These are phyloP conservation scores for Amanita jacksonii DNA, from an alignment of 768 basidiomycete genomes.

Conservation along the genomic window DNA sequence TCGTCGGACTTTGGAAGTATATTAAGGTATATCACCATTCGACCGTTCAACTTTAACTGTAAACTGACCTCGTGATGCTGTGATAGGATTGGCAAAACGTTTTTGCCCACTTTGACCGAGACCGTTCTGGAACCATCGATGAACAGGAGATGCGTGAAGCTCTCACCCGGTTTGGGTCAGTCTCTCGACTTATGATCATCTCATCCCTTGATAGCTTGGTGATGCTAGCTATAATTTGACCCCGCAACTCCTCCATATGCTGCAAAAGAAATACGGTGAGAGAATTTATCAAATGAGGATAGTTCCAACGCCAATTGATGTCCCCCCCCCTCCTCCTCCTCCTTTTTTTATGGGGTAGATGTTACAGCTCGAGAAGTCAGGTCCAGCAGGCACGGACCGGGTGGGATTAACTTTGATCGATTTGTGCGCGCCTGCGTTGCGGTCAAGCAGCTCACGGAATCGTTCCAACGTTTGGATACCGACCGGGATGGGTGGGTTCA, in stretches of 20 bases:
- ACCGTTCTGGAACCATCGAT: slow-evolving; percentile 75
- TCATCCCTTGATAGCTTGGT: background rate
- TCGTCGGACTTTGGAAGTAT: slow-evolving; percentile 73
- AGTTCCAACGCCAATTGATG: slow-evolving; percentile 16
- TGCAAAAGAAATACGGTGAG: slow-evolving; percentile 77
- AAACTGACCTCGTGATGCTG: background rate
- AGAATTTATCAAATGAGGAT: background rate
- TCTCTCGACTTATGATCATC: background rate
- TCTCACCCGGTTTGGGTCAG: slow-evolving; percentile 62
- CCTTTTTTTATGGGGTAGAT: slow-evolving; percentile 37
- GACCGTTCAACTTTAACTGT: background rate
- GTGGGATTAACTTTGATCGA: slow-evolving; percentile 76
- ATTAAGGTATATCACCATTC: slow-evolving; percentile 41
- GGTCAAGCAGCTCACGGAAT: slow-evolving; percentile 67
- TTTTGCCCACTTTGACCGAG: slow-evolving; percentile 78
- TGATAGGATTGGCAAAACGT: slow-evolving; percentile 73
- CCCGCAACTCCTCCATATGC: slow-evolving; percentile 51
- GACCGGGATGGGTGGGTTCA: slow-evolving; percentile 65
- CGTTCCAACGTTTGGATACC: slow-evolving; percentile 56
- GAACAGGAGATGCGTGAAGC: slow-evolving; percentile 57
- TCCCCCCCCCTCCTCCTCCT: too few species aligned
- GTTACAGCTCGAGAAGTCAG: slow-evolving; percentile 41
- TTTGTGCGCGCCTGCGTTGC: slow-evolving; percentile 83
- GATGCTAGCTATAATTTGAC: slow-evolving; percentile 49
- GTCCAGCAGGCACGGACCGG: slow-evolving; percentile 22